Evolutionary conservation across 345 rosid species (phyloP).

Genomic region (Pistacia atlantica): DNA sequence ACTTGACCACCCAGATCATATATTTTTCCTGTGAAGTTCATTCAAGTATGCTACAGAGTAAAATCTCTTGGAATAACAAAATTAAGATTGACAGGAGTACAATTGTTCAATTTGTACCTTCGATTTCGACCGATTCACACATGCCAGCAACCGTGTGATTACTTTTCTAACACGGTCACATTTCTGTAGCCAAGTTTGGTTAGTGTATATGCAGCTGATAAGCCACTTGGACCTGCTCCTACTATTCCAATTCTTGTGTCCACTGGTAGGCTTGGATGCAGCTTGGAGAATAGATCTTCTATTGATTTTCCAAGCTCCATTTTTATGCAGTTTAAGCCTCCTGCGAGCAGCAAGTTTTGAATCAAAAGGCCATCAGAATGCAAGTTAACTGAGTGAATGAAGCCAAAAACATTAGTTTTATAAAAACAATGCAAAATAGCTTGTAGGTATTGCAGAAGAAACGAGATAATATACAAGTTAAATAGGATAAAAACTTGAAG

Average conservation of each 20-base stretch:
- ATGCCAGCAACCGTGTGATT: conserved; percentile 63
- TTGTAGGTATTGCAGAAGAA: too few species aligned
- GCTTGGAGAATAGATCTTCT: conserved; percentile 59
- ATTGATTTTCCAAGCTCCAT: conserved; percentile 47
- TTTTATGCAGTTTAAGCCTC: conserved; percentile 20
- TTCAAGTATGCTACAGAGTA: not conserved
- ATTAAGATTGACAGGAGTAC: not conserved
- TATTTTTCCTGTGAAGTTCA: conserved; percentile 43
- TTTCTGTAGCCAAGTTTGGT: conserved; percentile 59
- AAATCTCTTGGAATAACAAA: not conserved
- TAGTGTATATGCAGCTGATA: conserved; percentile 69
- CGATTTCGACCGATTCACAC: conserved; percentile 73
- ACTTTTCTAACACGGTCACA: conserved; percentile 60
- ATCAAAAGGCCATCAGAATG: not conserved
- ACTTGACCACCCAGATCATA: conserved; percentile 81
- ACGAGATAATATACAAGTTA: too few species aligned
- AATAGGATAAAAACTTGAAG: too few species aligned
- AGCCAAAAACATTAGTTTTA: not conserved
- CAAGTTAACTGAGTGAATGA: not conserved
- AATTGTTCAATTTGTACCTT: conserved; percentile 40
- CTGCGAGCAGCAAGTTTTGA: conserved; percentile 7
- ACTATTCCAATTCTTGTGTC: conserved; percentile 57
- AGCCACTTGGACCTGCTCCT: conserved; percentile 70
- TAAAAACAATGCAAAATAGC: too few species aligned
- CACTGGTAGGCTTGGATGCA: conserved; percentile 60